Conservation (phyloP, 768 basidiomycete genomes). For the Tylopilus subfusipes region DNA sequence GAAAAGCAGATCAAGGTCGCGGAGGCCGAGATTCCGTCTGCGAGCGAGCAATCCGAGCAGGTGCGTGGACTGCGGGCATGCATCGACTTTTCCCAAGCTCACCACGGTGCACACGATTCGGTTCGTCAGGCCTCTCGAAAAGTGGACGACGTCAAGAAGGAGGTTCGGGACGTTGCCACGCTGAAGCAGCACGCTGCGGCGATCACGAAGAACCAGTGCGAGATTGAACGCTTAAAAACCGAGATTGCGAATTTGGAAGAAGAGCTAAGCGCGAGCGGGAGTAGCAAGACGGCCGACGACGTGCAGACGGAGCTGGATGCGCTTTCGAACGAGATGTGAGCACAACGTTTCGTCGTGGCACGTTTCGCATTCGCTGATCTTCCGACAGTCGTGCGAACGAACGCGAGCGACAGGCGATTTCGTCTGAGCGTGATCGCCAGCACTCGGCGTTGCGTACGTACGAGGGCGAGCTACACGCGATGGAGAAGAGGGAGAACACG, state of each 20-base stretch:
- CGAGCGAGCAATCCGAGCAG: constrained; percentile 56
- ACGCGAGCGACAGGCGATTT: constrained; percentile 54
- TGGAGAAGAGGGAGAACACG: constrained; percentile 60
- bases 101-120: not conserved
- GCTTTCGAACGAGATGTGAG: constrained; percentile 64
- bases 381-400: constrained; percentile 59
- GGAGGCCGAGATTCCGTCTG: constrained; percentile 51
- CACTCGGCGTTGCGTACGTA: constrained; percentile 46
- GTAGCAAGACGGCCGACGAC: constrained; percentile 78
- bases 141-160: constrained; percentile 51
- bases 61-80: constrained; percentile 38
- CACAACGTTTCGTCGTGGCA: not conserved
- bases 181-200: constrained; percentile 61
- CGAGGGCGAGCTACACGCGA: constrained; percentile 58
- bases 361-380: not conserved
- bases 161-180: constrained; percentile 54
- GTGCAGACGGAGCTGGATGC: constrained; percentile 74
- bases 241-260: constrained; percentile 65
- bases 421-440: constrained; percentile 61
- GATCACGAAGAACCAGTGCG: constrained; percentile 55
- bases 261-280: constrained; percentile 68
- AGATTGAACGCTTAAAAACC: constrained; percentile 54
- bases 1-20: constrained; percentile 58
- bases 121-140: constrained; percentile 47
- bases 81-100: not conserved